Base-by-base conservation (phyloP, 108 stramenopile genomes). In the Cyclotella distinguenda region DNA sequence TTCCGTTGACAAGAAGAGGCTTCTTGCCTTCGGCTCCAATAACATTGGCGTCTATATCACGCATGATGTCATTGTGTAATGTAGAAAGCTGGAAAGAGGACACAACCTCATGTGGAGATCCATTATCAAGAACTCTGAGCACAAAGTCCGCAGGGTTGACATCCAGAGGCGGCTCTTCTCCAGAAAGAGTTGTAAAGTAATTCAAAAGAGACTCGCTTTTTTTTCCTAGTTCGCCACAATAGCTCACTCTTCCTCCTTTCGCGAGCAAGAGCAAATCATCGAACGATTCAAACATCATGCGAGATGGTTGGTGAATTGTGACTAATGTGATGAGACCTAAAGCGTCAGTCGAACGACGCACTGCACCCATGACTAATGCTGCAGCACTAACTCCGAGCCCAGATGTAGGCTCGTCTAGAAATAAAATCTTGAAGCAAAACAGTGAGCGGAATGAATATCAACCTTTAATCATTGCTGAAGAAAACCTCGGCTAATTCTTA, bases 221-320 rank as follows among this genome's bases (percentile, higher is more conserved):
- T 1, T n/a, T 23, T 18, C 62, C 68, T 38, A 55, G 32, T 53
- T 67, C 73, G 25, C 73, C 73, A 9, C 27, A 43, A 19, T 77
- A 77, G 4, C 48, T 50, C 40, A 77, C 51, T 48, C 54, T 40
- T 21, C 75, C 75, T 3, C 75, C 75, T 33, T 70, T 70, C 7
- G 64, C 44, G 31, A 77, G 64, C 42, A 77, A 45, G 0, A 77
- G 39, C 21, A 77, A 23, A 38, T 77, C 75, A 33, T 77, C 75
- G 33, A 77, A 77, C n/a, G 31, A 18, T 27, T 69, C 68, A 42
- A 77, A 77, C 31, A 77, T 64, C 11, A 32, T 69, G 34, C 44
- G 46, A 11, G 68, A 70, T 19, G 75, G 75, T 30, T 77, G 75
- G 23, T 77, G 75, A 28, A 77, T 77, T 40, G 75, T 77, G 4